These are phyloP conservation scores for Carpinus viminea DNA, from an alignment of 306 rosid species.

Conservation along the genomic window DNA sequence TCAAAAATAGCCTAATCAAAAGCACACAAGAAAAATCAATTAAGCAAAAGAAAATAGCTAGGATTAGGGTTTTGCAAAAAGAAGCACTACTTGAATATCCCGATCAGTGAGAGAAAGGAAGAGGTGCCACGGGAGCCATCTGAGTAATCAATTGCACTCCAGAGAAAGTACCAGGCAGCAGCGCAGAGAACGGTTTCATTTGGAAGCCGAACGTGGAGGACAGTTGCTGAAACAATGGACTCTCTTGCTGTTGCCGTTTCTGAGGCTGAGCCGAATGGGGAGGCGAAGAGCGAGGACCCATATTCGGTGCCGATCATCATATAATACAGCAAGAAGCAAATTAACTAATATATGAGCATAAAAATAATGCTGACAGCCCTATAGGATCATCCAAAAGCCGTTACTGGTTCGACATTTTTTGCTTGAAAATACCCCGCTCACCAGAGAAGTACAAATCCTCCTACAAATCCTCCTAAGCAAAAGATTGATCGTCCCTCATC, in stretches of 20 bases:
- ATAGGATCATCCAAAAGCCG: conserved; percentile 63
- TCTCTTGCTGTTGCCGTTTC: conserved; percentile 37
- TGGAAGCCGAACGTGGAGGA: conserved; percentile 57
- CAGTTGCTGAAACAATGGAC: conserved; percentile 44
- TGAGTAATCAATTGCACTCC: conserved; percentile 72
- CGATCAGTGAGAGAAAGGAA: conserved; percentile 90
- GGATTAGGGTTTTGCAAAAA: conserved; percentile 10
- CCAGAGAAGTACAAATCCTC: conserved; percentile 93
- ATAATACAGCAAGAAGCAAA: too few species aligned
- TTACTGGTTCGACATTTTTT: conserved; percentile 63
- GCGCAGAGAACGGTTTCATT: conserved; percentile 36
- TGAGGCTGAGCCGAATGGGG: conserved; percentile 66
- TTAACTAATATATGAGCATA: too few species aligned
- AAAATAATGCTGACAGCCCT: conserved; percentile 41
- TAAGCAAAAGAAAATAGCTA: neutral
- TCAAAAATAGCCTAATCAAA: conserved; percentile 72
- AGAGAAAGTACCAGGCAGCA: conserved; percentile 49
- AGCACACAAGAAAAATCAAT: neutral
- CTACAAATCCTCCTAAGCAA: conserved; percentile 93
- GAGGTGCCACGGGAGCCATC: conserved; percentile 94
- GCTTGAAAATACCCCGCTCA: conserved; percentile 73
- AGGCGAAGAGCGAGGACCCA: conserved; percentile 58
- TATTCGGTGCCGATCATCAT: conserved; percentile 32
- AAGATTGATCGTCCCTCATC: conserved; percentile 95
- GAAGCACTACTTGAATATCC: conserved; percentile 64